Percentiles rank a stretch among this genome's conserved stretches.
Conservation (phyloP, 306 rosid genomes). For the Senna siamea region DNA sequence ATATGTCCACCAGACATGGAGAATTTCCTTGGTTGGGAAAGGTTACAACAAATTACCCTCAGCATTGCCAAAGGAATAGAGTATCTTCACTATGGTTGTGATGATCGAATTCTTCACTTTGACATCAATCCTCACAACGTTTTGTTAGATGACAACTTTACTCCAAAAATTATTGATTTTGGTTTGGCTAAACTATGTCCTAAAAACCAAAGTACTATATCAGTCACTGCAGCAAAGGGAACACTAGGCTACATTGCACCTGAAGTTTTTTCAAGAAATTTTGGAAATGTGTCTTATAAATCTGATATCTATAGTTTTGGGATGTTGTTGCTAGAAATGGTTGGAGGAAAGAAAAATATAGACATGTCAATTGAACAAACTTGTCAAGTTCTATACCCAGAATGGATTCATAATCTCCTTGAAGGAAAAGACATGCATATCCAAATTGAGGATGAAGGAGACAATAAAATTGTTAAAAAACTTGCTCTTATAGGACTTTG, state of each 20-base stretch:
- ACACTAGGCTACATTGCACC: constrained; percentile 26
- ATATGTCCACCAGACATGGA: constrained; percentile 15
- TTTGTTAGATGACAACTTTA: neutral
- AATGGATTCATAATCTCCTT: constrained; percentile 18
- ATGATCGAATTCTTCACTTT: constrained; percentile 32
- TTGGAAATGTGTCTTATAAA: constrained; percentile 17
- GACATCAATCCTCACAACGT: constrained; percentile 35
- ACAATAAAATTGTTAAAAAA: neutral
- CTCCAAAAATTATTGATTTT: constrained; percentile 19
- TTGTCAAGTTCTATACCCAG: neutral
- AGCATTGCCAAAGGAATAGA: constrained; percentile 37
- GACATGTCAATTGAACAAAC: neutral
- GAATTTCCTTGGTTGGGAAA: constrained; percentile 29
- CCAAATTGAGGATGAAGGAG: neutral
- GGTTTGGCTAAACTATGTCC: constrained; percentile 31
- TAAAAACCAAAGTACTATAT: constrained; percentile 20
- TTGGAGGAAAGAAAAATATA: constrained; percentile 24
- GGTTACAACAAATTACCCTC: constrained; percentile 25
- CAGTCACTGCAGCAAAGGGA: constrained; percentile 21
- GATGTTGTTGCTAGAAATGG: constrained; percentile 26
- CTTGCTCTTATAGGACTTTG: constrained; percentile 14
- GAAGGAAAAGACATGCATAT: constrained; percentile 15
- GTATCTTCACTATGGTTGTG: constrained; percentile 41
- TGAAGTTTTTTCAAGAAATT: constrained; percentile 29
- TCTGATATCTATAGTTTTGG: constrained; percentile 30